Evolutionary conservation across 805 yeast species (phyloP).

Genomic region (Myxozyma nipponensis): DNA sequence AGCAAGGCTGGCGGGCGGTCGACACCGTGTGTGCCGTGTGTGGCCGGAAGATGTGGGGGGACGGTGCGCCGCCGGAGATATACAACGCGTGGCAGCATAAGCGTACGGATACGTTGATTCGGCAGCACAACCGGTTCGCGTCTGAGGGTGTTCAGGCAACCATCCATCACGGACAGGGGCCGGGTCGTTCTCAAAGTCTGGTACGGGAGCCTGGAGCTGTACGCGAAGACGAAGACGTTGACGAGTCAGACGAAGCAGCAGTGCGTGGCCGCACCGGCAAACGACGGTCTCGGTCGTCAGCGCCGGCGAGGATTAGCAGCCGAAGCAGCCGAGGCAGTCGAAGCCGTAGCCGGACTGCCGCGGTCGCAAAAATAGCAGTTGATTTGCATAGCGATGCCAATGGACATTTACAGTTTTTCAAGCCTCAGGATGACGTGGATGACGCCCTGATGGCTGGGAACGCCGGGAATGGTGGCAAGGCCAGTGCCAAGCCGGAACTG

Average conservation of each 20-base stretch:
- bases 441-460: not conserved
- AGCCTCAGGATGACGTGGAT: not conserved
- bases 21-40: conserved; percentile 27
- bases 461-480: not conserved
- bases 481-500: conserved; percentile 4
- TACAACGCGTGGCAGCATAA: conserved; percentile 24
- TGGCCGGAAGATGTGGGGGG: conserved; percentile 28
- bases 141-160: not conserved
- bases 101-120: conserved; percentile 6
- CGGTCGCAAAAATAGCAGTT: not conserved
- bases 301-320: no score
- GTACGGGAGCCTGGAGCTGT: not conserved
- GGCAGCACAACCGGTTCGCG: conserved; percentile 5
- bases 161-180: no score
- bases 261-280: not conserved
- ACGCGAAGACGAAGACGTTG: conserved; percentile 1
- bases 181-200: not conserved
- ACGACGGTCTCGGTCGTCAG: not conserved
- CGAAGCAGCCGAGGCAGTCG: no score
- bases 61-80: conserved; percentile 20
- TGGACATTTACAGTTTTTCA: not conserved
- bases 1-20: conserved; percentile 23
- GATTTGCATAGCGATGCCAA: not conserved
- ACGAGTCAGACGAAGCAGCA: not conserved
- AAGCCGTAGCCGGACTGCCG: not conserved